Base-by-base conservation (phyloP, 169 alveolate genomes). In the Plasmodium chabaudi region DNA sequence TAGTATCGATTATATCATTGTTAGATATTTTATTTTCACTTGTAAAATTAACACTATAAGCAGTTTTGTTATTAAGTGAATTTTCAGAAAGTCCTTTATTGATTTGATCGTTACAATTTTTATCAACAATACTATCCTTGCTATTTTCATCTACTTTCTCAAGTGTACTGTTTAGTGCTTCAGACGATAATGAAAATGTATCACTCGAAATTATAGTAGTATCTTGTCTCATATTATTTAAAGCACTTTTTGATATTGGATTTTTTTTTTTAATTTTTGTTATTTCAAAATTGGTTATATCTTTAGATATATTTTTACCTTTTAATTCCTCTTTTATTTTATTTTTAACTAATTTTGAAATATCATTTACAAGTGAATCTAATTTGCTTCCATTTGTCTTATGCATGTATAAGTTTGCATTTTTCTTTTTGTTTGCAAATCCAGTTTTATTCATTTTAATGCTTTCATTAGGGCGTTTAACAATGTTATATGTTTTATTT, bases 231-330 rank as follows among this genome's bases (percentile, higher is more conserved):
- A 61, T 74, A 74, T 74, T 74, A 46, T 74, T 44, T 39, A 60
- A 74, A 39, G 67, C 23, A 39, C 47, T 56, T 42, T 60, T 74
- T 47, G 65, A 56, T 15, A 25, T 53, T 25, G 17, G 44, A 6
- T 27, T 10, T 63, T 75, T 75, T 68, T 82, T 65, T 56, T 82
- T 82, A 65, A 82, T 67, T 67, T 67, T 82, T 19, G 90, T 82
- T 34, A 82, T 82, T 15, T 82, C 90, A 53, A 82, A 82, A 59
- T 82, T 82, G 55, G 55, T 19, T 82, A 82, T 82, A 42, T 82
- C 90, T 60, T 82, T 82, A 3, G 90, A 39, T 39, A 82, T 53
- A 15, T 82, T 82, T 19, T 82, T 82, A 27, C 49, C 68, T n/a
- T 42, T 65, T 39, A 82, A 47, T 57, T 82, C 90, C 47, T 82